Percentiles rank a stretch among this genome's conserved stretches.
Evolutionary conservation across 2,329 filamentous ascomycete species (phyloP).

Genomic region (Beauveria brongniartii): DNA sequence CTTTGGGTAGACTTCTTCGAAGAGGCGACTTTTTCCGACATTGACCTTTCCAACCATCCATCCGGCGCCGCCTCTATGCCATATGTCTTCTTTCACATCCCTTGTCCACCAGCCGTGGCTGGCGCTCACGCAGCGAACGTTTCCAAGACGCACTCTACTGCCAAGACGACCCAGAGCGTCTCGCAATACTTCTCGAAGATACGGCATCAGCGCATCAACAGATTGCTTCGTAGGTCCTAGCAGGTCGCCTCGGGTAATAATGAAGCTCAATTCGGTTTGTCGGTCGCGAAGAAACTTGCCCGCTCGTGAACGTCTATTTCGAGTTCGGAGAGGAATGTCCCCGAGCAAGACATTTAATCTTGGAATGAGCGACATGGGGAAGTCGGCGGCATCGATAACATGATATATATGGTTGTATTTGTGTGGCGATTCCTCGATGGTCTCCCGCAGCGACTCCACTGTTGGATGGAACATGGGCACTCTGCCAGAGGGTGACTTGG

Average conservation of each 20-base stretch:
- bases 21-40: conserved; percentile 90
- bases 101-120: conserved; percentile 87
- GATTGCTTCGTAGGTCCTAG: conserved; percentile 76
- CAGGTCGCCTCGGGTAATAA: conserved; percentile 83
- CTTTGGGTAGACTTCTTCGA: conserved; percentile 81
- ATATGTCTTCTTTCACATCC: conserved; percentile 78
- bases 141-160: conserved; percentile 71
- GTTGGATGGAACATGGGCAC: conserved; percentile 71
- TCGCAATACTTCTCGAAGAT: conserved; percentile 67
- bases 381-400: conserved; percentile 89
- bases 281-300: conserved; percentile 58
- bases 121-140: conserved; percentile 78
- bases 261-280: conserved; percentile 75
- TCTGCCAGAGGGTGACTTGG: conserved; percentile 36
- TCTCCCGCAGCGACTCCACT: conserved; percentile 71
- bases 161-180: conserved; percentile 63
- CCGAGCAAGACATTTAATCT: conserved; percentile 63
- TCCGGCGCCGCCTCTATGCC: conserved; percentile 70
- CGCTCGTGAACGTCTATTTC: conserved; percentile 67
- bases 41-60: conserved; percentile 99
- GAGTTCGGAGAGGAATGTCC: conserved; percentile 65
- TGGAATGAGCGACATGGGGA: conserved; percentile 86
- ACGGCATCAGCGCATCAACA: conserved; percentile 81
- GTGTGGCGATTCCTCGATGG: conserved; percentile 80
- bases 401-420: conserved; percentile 94